Base-by-base conservation (phyloP, 2,329 filamentous ascomycete species). In the Aspergillus japonicus region DNA sequence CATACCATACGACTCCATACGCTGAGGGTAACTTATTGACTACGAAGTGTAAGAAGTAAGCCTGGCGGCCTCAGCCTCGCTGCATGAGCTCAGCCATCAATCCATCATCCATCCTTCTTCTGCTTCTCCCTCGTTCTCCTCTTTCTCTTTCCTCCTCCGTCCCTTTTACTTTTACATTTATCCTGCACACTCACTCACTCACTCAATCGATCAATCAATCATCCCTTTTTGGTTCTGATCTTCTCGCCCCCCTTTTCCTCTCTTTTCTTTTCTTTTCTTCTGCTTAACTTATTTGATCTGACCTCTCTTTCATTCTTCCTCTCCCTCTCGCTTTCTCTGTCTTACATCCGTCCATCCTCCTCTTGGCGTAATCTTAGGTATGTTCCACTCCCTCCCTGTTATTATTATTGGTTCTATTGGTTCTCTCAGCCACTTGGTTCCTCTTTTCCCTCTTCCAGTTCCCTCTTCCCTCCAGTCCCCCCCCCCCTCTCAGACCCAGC, bases 351-450 rank as follows among this genome's bases (percentile, higher is more conserved):
- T 29, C 53, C 42, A 21, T 35, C 63, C 57, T 53, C 50, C 64
- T 62, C 67, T 65, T 66, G 66, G 64, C 63, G 64, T 65, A 66
- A 59, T 63, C 66, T 68, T 64, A 62, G 64, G 63, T 64, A 61
- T 42, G 56, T 50, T 56, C 56, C 56, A 35, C 56, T 47, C 54
- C 56, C 56, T 47, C 54, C 56, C 39, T 55, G 26, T 52, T 57
- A 47, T 62, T 57, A 47, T 62, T 23, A 23, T 23, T 23, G 23
- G 23, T 23, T 23, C 23, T 47, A 63, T 66, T 67, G 66, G 64
- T 52, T 51, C 50, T 58, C 31, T 50, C 55, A 52, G 24, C 47
- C 58, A 44, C 39, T 44, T 44, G 39, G 39, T 44, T 44, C 39
- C 33, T 35, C 33, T 35, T 35, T 16, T 50, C 47, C 35, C 51